Base-by-base conservation (phyloP, 371 early-diverging fungal species). In the Fennellomyces sp. region DNA sequence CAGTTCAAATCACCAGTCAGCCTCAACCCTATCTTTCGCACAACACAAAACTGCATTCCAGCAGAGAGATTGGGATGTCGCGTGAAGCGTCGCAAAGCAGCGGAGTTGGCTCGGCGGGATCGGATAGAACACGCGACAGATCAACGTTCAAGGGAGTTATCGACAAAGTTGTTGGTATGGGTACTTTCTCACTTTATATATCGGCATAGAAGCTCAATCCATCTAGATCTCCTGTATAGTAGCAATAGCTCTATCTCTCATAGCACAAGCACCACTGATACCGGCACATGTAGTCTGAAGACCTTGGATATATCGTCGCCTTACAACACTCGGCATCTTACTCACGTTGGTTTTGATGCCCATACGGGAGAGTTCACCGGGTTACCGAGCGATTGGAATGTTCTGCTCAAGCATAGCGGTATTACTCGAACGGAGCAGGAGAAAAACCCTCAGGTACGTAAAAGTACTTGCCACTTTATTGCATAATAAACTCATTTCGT, bases 281-380 rank as follows among this genome's bases (percentile, higher is more conserved):
- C 60, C 21, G 17, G 59, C 49, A 58, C 31, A 3, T 39, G 47
- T 30, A 17, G 59, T 39, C 52, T 58, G 17, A 35, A 52, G 12
- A 31, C 63, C 28, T 54, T 63, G 58, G 90, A 91, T 75, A 95
- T 98, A 61, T 97, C 68, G 3, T 88, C 91, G 13, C 98, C 98
- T 13, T 98, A 93, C 75, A 97, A 98, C 67, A 95, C 97, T 12
- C 88, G 94, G 23, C 98, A 98, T 75, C 77, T 97, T 58, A 96
- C 96, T 3, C 98, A 96, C 71, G 95, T 94, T 50, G 96, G 96
- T 3, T 94, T 91, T 72, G 89, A 94, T 75, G 76, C 89, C 27
- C 84, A 93, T 45, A 93, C 96, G 23, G 94, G 94, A 58, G 94
- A 93, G 71, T 94, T 94, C 61, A 92, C 93, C 33, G 98, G 98